Evolutionary conservation across 164 flowering plant genomes (phyloP).

Genomic region (Magnolia kwangsiensis): DNA sequence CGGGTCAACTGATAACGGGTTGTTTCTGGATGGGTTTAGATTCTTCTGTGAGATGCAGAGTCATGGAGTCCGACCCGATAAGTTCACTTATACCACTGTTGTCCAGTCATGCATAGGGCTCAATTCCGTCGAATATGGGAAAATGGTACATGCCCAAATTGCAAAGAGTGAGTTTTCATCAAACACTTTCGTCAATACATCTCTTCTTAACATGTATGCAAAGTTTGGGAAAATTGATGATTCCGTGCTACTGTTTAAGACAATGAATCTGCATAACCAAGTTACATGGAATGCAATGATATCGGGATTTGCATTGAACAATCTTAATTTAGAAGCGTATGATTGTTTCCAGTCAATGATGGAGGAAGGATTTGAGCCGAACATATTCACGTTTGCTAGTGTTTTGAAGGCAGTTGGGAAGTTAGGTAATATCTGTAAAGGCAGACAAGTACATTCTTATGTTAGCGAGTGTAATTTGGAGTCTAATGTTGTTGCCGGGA

Average conservation of each 20-base stretch:
- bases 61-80: conserved; percentile 40
- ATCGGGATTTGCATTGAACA: conserved; percentile 42
- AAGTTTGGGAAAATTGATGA: conserved; percentile 43
- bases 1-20: conserved; percentile 42
- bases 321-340: conserved; percentile 42
- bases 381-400: conserved; percentile 37
- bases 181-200: conserved; percentile 40
- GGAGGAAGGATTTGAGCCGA: conserved; percentile 39
- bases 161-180: conserved; percentile 31
- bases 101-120: conserved; percentile 50
- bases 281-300: conserved; percentile 65
- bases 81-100: conserved; percentile 41
- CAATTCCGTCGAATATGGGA: conserved; percentile 36
- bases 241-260: conserved; percentile 36
- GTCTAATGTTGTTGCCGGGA: conserved; percentile 45
- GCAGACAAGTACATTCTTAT: conserved; percentile 36
- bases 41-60: conserved; percentile 13
- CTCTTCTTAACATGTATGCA: conserved; percentile 61
- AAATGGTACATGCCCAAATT: conserved; percentile 52
- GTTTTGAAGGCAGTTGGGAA: conserved; percentile 56
- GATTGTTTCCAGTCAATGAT: conserved; percentile 37
- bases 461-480: conserved; percentile 41
- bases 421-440: conserved; percentile 36
- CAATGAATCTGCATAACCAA: conserved; percentile 37
- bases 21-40: conserved; percentile 12